Evolutionary conservation across 169 alveolate genomes (phyloP), one percentile per base, ranked within the genome.

Genomic region (Plasmodium gonderi): DNA sequence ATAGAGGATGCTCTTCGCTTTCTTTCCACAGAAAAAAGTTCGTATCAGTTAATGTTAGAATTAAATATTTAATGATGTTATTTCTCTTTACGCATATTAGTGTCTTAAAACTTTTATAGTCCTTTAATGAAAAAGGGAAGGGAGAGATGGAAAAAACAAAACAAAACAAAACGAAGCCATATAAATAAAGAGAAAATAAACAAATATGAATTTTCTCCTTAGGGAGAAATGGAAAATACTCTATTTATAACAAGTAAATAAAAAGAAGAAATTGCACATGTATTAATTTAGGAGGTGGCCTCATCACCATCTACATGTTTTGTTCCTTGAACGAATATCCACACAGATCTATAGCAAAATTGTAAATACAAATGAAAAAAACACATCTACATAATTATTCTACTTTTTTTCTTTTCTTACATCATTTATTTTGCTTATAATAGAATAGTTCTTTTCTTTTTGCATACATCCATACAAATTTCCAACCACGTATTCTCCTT

Each of bases 1-100:
- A 85, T 9, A 85, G n/a, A 49, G 92, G 92, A 17, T 85, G 92
- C 47, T 85, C 72, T 36, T 85, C 92, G 33, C 45, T 76, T 72
- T 85, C 92, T 23, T 74, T 72, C 92, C 92, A 85, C 47, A 85
- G 67, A 60, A 65, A 85, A 85, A 85, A 85, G 47, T 85, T 85
- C 7, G 83, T 74, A 51, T 85, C 92, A 75, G 92, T 85, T 51
- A 85, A 75, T 9, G 92, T 85, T 42, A 85, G 64, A 74, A 85
- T 85, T 65, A 85, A 74, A 75, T 33, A 54, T 72, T 85, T 85
- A 17, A 85, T 74, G 36, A 85, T 74, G 33, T 11, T 85, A 65
- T 85, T 85, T 75, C 92, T 85, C 42, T 75, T 85, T 75, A 85
- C 85, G 67, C 80, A 85, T 74, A 85, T 23, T 29, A 85, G 45